Evolutionary conservation across 78 protist genomes (phyloP).

Genomic region (Monosiga brevicollis): DNA sequence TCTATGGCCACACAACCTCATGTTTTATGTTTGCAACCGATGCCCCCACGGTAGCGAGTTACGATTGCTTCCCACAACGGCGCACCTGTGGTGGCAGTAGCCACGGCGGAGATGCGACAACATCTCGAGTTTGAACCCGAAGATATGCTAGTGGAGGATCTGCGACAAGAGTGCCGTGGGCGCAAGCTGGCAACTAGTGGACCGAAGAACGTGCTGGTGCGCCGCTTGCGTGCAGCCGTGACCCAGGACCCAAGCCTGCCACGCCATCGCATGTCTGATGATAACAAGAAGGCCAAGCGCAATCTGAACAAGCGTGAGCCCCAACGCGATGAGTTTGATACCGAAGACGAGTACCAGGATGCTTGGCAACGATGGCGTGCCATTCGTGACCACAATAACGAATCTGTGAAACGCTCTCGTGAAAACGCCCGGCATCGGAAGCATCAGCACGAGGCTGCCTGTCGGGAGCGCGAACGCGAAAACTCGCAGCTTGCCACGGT

Average conservation of each 20-base stretch:
- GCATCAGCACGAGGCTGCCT: not conserved
- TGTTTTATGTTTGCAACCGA: too few relatives aligned
- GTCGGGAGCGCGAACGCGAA: not conserved
- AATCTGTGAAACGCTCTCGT: not conserved
- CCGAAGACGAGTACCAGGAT: not conserved
- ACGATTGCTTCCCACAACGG: too few relatives aligned
- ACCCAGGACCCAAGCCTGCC: not conserved
- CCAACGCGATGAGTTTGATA: not conserved
- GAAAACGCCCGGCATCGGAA: not conserved
- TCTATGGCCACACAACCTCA: too few relatives aligned
- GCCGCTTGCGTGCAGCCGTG: not conserved
- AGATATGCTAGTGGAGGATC: not conserved
- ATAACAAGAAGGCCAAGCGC: not conserved
- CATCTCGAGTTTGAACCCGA: not conserved
- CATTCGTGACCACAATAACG: not conserved
- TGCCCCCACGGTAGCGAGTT: too few relatives aligned
- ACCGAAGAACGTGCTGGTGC: not conserved
- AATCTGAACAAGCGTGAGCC: not conserved
- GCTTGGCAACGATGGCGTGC: not conserved
- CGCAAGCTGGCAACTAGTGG: not conserved
- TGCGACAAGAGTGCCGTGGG: not conserved
- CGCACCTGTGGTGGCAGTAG: too few relatives aligned
- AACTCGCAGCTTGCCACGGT: not conserved
- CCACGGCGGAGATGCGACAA: too few relatives aligned
- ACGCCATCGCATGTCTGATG: not conserved